phyloP scores from a whole-genome alignment of 768 basidiomycete species.

The Gymnopilus dilepis region DNA sequence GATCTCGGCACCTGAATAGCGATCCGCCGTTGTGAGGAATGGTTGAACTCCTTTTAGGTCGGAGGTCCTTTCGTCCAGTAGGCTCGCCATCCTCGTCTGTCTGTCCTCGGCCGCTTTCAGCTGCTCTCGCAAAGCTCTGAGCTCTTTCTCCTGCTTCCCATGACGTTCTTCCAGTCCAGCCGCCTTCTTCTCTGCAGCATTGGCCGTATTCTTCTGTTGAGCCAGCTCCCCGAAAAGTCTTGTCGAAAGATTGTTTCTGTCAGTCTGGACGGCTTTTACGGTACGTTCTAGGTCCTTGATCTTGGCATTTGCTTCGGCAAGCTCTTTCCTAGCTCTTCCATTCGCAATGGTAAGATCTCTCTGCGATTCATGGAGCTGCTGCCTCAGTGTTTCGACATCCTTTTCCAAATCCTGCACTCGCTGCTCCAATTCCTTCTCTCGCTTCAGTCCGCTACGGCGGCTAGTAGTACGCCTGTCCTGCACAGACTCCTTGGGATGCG shows the following conservation, averaged over 20 bases:
- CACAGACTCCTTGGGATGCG: no score
- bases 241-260: background rate
- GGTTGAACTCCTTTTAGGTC: conserved; percentile 49
- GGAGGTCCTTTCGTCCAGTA: conserved; percentile 36
- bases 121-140: conserved; percentile 13
- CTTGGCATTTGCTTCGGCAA: background rate
- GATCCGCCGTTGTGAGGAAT: conserved; percentile 50
- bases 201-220: background rate
- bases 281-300: background rate
- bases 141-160: conserved; percentile 16
- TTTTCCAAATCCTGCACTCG: background rate
- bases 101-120: conserved; percentile 26
- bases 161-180: conserved; percentile 7
- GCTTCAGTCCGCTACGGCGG: background rate
- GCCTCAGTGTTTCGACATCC: conserved; percentile 6
- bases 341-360: conserved; percentile 6
- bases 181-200: background rate
- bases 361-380: background rate
- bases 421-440: background rate
- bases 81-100: conserved; percentile 21
- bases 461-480: no score
- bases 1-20: conserved; percentile 49
- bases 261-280: conserved; percentile 8
- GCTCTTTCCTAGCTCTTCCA: background rate
- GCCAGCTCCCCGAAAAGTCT: background rate